Conservation (phyloP, 2,329 filamentous ascomycete genomes). For the Aspergillus sp. region DNA sequence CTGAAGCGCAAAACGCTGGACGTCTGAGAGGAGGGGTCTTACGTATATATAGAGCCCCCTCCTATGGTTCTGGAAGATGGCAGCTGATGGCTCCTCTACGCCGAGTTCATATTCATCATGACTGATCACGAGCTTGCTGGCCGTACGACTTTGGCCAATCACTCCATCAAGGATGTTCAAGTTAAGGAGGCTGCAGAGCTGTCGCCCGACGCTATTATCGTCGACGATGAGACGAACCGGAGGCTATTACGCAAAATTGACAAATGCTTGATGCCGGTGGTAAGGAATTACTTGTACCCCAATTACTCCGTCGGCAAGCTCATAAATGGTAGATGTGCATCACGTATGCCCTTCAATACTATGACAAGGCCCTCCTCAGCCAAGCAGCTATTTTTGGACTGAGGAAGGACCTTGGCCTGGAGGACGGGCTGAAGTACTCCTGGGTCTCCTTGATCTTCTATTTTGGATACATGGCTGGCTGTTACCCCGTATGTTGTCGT, state of each 20-base stretch:
- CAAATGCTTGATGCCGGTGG: background rate
- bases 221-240: constrained; percentile 7
- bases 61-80: no score
- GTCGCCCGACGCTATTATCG: no score
- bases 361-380: constrained; percentile 13
- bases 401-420: constrained; percentile 5
- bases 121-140: no score
- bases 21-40: no score
- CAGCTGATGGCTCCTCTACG: no score
- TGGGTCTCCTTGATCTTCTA: constrained; percentile 14
- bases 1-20: no score
- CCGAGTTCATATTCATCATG: no score
- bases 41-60: no score
- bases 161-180: no score
- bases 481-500: constrained; percentile 1
- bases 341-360: constrained; percentile 13
- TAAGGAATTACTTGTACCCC: background rate
- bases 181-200: no score
- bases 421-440: constrained; percentile 10
- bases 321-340: constrained; percentile 9
- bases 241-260: constrained; percentile 10
- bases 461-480: constrained; percentile 9
- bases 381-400: constrained; percentile 12
- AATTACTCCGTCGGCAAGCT: background rate
- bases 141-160: no score